Percentiles rank a stretch among this genome's conserved stretches.
Evolutionary conservation across 805 yeast species (phyloP).

Genomic region (Sugiyamaella floridensis): DNA sequence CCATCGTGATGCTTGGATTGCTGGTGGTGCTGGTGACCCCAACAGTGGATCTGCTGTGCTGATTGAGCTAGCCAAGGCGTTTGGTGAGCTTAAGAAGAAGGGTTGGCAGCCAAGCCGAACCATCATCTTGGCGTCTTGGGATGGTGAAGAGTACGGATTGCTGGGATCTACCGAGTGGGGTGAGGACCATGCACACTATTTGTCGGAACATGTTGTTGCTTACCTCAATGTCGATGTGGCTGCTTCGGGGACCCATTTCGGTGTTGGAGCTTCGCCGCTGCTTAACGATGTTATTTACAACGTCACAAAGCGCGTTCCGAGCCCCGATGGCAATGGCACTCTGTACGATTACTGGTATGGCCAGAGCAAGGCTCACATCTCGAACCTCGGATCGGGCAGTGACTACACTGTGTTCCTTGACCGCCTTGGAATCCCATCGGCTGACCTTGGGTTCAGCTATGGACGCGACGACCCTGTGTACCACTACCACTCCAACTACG

Average conservation of each 20-base stretch:
- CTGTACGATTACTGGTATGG: slow-evolving; percentile 33
- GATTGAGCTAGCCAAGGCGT: slow-evolving; percentile 56
- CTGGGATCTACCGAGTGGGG: slow-evolving; percentile 77
- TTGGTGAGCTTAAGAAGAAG: slow-evolving; percentile 41
- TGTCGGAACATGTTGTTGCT: slow-evolving; percentile 50
- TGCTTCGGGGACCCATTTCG: slow-evolving; percentile 47
- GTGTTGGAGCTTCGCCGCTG: slow-evolving; percentile 53
- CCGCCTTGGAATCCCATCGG: slow-evolving; percentile 36
- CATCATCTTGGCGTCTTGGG: slow-evolving; percentile 70
- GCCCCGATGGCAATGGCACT: slow-evolving; percentile 36
- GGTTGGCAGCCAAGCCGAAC: slow-evolving; percentile 75
- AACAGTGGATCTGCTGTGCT: slow-evolving; percentile 64
- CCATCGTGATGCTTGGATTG: slow-evolving; percentile 77
- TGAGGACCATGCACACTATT: slow-evolving; percentile 45
- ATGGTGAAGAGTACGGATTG: slow-evolving; percentile 68
- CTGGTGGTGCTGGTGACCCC: slow-evolving; percentile 76
- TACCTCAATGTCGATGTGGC: slow-evolving; percentile 68
- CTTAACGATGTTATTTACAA: slow-evolving; percentile 42
- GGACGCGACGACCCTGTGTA: slow-evolving; percentile 50
- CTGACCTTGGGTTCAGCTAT: slow-evolving; percentile 50
- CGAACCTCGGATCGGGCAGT: slow-evolving; percentile 59
- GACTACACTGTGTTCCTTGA: slow-evolving; percentile 48
- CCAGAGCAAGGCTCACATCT: slow-evolving; percentile 31
- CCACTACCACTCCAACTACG: slow-evolving; percentile 72
- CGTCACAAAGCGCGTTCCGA: slow-evolving; percentile 39